Evolutionary conservation across 2,329 filamentous ascomycete species (phyloP).

Genomic region (Phoma sp.): DNA sequence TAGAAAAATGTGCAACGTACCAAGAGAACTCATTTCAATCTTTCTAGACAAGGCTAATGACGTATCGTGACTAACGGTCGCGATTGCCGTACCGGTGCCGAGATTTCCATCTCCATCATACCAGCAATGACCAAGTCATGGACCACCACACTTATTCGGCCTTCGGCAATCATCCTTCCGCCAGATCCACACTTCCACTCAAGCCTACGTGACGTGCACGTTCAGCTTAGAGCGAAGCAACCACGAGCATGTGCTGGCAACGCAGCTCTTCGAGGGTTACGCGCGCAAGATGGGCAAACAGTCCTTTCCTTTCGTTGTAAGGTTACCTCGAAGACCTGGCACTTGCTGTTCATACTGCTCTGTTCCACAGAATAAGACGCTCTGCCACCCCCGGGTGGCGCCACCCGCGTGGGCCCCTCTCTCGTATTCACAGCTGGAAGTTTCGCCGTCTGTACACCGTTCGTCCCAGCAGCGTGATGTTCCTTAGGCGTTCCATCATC

Average conservation of each 20-base stretch:
- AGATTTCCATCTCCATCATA: not conserved
- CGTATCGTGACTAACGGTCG: conserved; percentile 8
- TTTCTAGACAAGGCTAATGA: conserved; percentile 9
- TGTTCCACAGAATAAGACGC: conserved; percentile 24
- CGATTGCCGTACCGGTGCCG: conserved; percentile 5
- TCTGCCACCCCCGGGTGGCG: conserved; percentile 30
- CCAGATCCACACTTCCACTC: conserved; percentile 1
- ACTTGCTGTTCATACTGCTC: conserved; percentile 17
- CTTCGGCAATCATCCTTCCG: conserved; percentile 1
- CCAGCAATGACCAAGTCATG: not conserved
- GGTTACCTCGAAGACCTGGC: conserved; percentile 35
- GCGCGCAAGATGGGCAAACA: conserved; percentile 31
- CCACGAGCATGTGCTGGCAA: conserved; percentile 32
- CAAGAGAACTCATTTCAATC: conserved; percentile 1
- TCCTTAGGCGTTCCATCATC: conserved; percentile 2
- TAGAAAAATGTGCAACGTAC: not conserved
- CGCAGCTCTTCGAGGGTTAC: conserved; percentile 26
- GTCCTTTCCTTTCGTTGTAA: conserved; percentile 30
- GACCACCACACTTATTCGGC: not conserved
- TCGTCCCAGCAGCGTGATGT: not conserved
- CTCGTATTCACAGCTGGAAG: conserved; percentile 22
- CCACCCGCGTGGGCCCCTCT: conserved; percentile 16
- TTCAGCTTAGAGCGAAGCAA: conserved; percentile 34
- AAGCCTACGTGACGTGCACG: not conserved
- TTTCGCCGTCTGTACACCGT: conserved; percentile 14